These are phyloP conservation scores for Aspergillus ochraceoroseus DNA, from an alignment of 2,329 filamentous ascomycete species.

Conservation along the genomic window DNA sequence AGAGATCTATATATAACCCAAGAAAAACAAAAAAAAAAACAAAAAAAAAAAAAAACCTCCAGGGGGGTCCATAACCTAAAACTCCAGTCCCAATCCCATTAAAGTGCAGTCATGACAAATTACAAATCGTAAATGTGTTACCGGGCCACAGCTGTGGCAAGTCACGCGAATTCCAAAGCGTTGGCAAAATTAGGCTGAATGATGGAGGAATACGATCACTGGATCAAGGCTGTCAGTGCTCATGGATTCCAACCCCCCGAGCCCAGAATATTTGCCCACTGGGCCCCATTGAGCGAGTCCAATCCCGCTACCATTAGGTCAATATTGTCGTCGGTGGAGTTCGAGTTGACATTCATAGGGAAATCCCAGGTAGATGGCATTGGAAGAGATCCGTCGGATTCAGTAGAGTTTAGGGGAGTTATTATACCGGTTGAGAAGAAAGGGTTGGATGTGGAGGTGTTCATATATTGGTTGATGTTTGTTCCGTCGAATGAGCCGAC, in stretches of 20 bases:
- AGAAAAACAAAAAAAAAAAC: too few species aligned
- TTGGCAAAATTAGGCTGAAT: too few species aligned
- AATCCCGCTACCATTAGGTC: constrained; percentile 23
- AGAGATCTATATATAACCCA: too few species aligned
- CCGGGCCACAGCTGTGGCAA: background rate
- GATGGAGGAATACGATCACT: too few species aligned
- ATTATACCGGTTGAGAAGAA: constrained; percentile 17
- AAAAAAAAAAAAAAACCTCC: too few species aligned
- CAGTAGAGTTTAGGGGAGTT: constrained; percentile 18
- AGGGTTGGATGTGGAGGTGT: constrained; percentile 17
- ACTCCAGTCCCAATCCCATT: background rate
- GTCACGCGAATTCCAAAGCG: too few species aligned
- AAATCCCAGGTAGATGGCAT: constrained; percentile 32
- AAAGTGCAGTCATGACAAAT: constrained; percentile 1
- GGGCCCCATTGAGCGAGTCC: constrained; percentile 30
- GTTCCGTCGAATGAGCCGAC: background rate
- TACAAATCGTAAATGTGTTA: background rate
- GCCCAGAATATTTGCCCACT: constrained; percentile 35
- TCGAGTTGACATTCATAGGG: constrained; percentile 13
- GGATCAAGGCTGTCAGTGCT: too few species aligned
- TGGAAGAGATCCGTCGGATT: constrained; percentile 25
- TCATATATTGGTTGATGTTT: constrained; percentile 13
- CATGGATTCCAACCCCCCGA: constrained; percentile 20
- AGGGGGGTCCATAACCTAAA: background rate
- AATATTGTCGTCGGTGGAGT: constrained; percentile 13